Conservation (phyloP, 1,284 basidiomycete genomes). For the Mrakiaceae sp. region DNA sequence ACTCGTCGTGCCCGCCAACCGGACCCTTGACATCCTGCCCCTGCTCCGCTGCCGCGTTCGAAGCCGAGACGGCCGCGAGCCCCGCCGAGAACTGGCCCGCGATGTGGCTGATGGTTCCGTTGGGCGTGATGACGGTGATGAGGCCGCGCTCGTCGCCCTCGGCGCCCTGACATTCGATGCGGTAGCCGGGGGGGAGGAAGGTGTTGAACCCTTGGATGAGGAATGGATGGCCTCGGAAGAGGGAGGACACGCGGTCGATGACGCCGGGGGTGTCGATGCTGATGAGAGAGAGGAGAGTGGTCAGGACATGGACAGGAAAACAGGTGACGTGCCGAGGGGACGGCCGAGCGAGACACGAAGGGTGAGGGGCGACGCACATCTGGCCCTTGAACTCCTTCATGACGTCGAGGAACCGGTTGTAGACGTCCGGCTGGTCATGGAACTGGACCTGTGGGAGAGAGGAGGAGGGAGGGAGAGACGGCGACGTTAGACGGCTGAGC, state of each 20-base stretch:
- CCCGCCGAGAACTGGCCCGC: constrained; percentile 33
- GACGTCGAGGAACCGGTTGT: constrained; percentile 94
- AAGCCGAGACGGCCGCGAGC: constrained; percentile 22
- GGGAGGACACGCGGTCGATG: constrained; percentile 87
- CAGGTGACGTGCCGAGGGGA: not conserved
- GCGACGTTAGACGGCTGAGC: not conserved
- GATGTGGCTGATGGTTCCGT: constrained; percentile 59
- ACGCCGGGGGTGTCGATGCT: constrained; percentile 98
- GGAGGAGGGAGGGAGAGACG: not conserved
- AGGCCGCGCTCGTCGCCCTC: constrained; percentile 53
- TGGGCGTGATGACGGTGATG: constrained; percentile 91
- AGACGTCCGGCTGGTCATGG: constrained; percentile 82
- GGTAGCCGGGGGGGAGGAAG: constrained; percentile 91
- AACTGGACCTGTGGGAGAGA: constrained; percentile 52
- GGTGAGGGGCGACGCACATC: constrained; percentile 48
- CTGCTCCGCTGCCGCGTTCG: not conserved
- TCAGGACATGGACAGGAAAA: not conserved
- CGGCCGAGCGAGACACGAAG: not conserved
- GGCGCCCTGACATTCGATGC: constrained; percentile 62
- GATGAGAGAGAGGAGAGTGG: constrained; percentile 18
- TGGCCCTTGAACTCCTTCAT: constrained; percentile 99
- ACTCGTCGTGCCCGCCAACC: constrained; percentile 21
- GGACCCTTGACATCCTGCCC: not conserved
- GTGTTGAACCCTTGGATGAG: constrained; percentile 99
- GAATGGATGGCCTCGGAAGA: constrained; percentile 85